Percentiles rank a stretch among this genome's conserved stretches.
These are phyloP conservation scores for Mycena vitilis DNA, from an alignment of 768 basidiomycete genomes.

Conservation along the genomic window DNA sequence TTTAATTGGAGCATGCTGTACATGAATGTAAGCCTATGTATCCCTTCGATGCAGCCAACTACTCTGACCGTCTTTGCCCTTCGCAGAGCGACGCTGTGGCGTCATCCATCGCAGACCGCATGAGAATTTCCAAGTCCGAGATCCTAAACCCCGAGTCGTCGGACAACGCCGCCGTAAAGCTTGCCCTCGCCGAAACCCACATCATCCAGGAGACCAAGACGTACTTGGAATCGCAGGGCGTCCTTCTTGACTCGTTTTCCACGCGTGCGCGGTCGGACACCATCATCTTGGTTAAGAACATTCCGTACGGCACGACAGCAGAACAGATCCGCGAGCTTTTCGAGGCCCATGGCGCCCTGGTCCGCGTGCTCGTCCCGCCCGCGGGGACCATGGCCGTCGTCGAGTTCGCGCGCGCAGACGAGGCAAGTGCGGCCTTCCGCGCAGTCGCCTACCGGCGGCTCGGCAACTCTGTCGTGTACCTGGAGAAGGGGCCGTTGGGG, in stretches of 20 bases:
- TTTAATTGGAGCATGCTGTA: conserved; percentile 96
- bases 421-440: conserved; percentile 81
- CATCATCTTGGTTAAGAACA: conserved; percentile 93
- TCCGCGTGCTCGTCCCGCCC: conserved; percentile 85
- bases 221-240: conserved; percentile 85
- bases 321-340: conserved; percentile 86
- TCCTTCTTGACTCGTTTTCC: conserved; percentile 55
- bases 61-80: conserved; percentile 32
- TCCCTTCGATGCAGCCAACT: conserved; percentile 20
- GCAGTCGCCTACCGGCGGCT: conserved; percentile 89
- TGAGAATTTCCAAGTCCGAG: conserved; percentile 71
- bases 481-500: conserved; percentile 90
- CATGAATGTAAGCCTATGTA: conserved; percentile 88
- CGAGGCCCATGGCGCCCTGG: conserved; percentile 76
- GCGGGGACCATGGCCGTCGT: conserved; percentile 95
- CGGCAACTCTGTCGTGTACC: conserved; percentile 90
- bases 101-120: conserved; percentile 66
- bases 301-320: conserved; percentile 88
- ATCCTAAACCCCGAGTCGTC: conserved; percentile 86
- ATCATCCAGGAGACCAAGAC: conserved; percentile 95
- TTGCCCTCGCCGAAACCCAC: conserved; percentile 96
- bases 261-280: conserved; percentile 75
- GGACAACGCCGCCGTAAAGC: conserved; percentile 88
- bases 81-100: conserved; percentile 91
- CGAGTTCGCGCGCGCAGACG: conserved; percentile 79